Evolutionary conservation across 768 basidiomycete genomes (phyloP).

Genomic region (Mycena vitilis): DNA sequence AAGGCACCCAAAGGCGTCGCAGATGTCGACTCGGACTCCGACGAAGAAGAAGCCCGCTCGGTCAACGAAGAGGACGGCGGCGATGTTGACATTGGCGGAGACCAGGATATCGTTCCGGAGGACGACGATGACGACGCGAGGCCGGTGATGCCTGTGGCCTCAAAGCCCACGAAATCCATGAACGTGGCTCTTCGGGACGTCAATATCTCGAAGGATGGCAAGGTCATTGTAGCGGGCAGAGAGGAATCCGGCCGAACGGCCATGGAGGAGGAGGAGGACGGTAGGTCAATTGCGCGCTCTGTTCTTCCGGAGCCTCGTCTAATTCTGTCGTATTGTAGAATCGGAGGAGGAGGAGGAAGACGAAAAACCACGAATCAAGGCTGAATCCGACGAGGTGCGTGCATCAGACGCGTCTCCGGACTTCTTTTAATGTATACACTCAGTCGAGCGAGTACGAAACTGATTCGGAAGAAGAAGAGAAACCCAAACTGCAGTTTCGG

Average conservation of each 20-base stretch:
- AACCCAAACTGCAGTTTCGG: slow-evolving; percentile 81
- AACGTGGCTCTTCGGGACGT: slow-evolving; percentile 84
- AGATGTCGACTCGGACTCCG: slow-evolving; percentile 75
- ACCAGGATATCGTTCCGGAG: slow-evolving; percentile 61
- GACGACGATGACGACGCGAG: slow-evolving; percentile 56
- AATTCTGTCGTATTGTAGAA: slow-evolving; percentile 33
- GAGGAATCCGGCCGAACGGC: slow-evolving; percentile 84
- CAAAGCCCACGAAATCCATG: slow-evolving; percentile 62
- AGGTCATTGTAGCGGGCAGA: slow-evolving; percentile 82
- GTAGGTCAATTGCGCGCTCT: slow-evolving; percentile 40
- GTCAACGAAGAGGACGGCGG: slow-evolving; percentile 60
- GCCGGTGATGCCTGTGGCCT: slow-evolving; percentile 45
- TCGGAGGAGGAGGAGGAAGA: slow-evolving; percentile 59
- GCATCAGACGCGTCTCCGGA: slow-evolving; percentile 9
- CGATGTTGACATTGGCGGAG: slow-evolving; percentile 71
- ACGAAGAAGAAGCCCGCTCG: slow-evolving; percentile 62
- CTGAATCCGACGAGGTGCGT: slow-evolving; percentile 42
- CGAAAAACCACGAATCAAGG: slow-evolving; percentile 50
- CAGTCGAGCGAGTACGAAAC: slow-evolving; percentile 90
- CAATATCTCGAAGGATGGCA: slow-evolving; percentile 82
- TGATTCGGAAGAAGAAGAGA: slow-evolving; percentile 82
- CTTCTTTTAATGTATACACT: slow-evolving; percentile 32
- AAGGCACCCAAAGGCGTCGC: slow-evolving; percentile 83
- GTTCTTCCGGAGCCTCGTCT: slow-evolving; percentile 9
- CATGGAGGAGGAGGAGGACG: slow-evolving; percentile 63